Evolutionary conservation across 441 rosid species (phyloP).

Genomic region (Hura crepitans): DNA sequence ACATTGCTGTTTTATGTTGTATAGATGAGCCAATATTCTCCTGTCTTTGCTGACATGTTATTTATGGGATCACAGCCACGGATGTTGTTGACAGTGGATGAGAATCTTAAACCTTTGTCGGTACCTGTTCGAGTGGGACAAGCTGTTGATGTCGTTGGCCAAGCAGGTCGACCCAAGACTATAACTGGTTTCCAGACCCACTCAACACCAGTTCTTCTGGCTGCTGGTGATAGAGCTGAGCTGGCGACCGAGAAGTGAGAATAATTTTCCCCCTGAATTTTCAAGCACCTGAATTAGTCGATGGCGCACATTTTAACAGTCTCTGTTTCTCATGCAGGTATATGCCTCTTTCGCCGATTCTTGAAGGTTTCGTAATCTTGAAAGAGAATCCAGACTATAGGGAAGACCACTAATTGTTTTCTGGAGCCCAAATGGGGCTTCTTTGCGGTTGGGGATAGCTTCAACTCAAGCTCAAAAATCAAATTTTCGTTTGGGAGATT

Average conservation of each 20-base stretch:
- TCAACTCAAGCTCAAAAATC: neutral
- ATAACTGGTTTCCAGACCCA: slow-evolving; percentile 94
- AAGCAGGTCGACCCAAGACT: slow-evolving; percentile 91
- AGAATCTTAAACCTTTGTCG: slow-evolving; percentile 68
- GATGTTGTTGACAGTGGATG: slow-evolving; percentile 86
- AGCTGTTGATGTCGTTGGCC: slow-evolving; percentile 94
- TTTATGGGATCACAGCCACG: slow-evolving; percentile 57
- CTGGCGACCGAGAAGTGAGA: slow-evolving; percentile 90
- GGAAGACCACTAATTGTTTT: slow-evolving; percentile 36
- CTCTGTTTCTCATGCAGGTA: slow-evolving; percentile 44
- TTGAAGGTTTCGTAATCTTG: slow-evolving; percentile 86
- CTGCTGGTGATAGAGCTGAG: slow-evolving; percentile 93
- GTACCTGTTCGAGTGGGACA: slow-evolving; percentile 90
- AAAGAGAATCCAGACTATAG: slow-evolving; percentile 73
- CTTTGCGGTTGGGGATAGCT: too few species aligned
- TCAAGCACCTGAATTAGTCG: neutral
- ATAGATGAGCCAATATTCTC: neutral
- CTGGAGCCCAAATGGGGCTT: neutral
- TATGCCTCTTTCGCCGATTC: slow-evolving; percentile 79
- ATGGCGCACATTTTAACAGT: neutral
- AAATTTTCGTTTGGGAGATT: neutral
- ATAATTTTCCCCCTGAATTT: neutral
- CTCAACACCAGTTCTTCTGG: slow-evolving; percentile 85
- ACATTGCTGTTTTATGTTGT: neutral
- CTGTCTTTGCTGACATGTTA: slow-evolving; percentile 4